Evolutionary conservation across 495 filamentous ascomycete species (phyloP).

Genomic region (Daldinia vernicosa): DNA sequence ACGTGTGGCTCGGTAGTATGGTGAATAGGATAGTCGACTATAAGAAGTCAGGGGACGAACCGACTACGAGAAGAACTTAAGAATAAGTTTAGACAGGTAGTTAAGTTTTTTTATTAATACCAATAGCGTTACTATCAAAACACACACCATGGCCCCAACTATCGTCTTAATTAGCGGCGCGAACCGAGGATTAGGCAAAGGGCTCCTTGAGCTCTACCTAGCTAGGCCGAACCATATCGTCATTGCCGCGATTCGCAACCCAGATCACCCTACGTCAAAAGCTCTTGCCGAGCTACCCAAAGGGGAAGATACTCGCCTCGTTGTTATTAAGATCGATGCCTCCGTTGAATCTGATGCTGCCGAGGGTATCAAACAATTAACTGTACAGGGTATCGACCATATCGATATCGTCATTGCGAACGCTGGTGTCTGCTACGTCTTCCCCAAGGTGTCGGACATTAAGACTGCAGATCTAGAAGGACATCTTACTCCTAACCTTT

Average conservation of each 20-base stretch:
- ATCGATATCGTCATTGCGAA: slow-evolving; percentile 48
- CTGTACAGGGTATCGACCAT: slow-evolving; percentile 37
- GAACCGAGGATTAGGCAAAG: slow-evolving; percentile 46
- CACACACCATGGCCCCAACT: slow-evolving; percentile 31
- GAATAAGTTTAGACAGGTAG: not conserved
- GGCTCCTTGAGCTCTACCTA: slow-evolving; percentile 40
- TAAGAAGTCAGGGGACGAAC: not conserved
- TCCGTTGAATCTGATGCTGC: slow-evolving; percentile 30
- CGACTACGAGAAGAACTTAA: not conserved
- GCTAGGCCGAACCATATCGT: slow-evolving; percentile 44
- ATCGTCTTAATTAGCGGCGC: slow-evolving; percentile 45
- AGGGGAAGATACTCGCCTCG: slow-evolving; percentile 25
- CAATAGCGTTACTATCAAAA: not conserved
- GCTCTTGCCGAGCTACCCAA: slow-evolving; percentile 41
- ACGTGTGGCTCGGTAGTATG: too few relatives aligned
- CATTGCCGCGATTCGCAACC: slow-evolving; percentile 49
- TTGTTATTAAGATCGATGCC: slow-evolving; percentile 47
- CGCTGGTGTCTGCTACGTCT: slow-evolving; percentile 42
- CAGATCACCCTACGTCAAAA: slow-evolving; percentile 30
- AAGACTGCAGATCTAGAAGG: slow-evolving; percentile 41
- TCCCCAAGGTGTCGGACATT: slow-evolving; percentile 46
- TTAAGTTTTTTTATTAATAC: not conserved
- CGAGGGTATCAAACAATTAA: slow-evolving; percentile 32
- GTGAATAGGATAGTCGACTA: not conserved
- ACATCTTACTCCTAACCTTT: slow-evolving; percentile 46